Evolutionary conservation across 176 grass and related monocot genomes (phyloP).

Genomic region (Miscanthus lutarioriparius): DNA sequence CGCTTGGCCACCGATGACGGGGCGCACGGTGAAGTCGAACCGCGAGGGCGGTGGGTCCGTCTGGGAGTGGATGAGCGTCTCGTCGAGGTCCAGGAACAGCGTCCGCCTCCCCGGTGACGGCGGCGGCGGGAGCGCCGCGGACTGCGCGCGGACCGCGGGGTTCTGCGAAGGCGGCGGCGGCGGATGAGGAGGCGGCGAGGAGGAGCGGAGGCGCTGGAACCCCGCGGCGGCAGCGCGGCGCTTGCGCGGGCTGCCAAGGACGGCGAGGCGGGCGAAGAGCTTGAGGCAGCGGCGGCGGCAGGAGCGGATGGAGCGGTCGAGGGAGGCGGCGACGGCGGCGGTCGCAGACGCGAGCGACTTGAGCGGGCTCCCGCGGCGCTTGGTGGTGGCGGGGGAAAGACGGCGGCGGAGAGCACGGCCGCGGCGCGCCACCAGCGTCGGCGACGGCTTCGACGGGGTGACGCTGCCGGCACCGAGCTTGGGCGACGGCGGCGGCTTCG

Average conservation of each 20-base stretch:
- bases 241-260: conserved; percentile 50
- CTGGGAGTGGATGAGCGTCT: conserved; percentile 86
- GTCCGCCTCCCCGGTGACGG: conserved; percentile 56
- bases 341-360: conserved; percentile 40
- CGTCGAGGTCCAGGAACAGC: conserved; percentile 86
- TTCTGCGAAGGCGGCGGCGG: not conserved
- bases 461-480: not conserved
- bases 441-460: conserved; percentile 35
- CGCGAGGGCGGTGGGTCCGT: conserved; percentile 55
- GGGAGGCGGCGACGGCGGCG: conserved; percentile 43
- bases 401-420: conserved; percentile 21
- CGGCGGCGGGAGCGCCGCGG: conserved; percentile 45
- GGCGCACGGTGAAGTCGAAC: conserved; percentile 80
- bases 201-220: conserved; percentile 68
- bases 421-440: conserved; percentile 1
- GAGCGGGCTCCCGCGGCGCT: conserved; percentile 40
- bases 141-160: not conserved
- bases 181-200: not conserved
- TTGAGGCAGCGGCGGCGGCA: conserved; percentile 85
- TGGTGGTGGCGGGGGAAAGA: conserved; percentile 9
- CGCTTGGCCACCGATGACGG: conserved; percentile 60
- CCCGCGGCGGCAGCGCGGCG: conserved; percentile 32
- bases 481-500: conserved; percentile 38
- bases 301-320: conserved; percentile 60
- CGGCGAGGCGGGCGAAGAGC: conserved; percentile 66